Evolutionary conservation across 2,329 filamentous ascomycete species (phyloP), one percentile per base, ranked within the genome.

Genomic region (Cyphellophora europaea): DNA sequence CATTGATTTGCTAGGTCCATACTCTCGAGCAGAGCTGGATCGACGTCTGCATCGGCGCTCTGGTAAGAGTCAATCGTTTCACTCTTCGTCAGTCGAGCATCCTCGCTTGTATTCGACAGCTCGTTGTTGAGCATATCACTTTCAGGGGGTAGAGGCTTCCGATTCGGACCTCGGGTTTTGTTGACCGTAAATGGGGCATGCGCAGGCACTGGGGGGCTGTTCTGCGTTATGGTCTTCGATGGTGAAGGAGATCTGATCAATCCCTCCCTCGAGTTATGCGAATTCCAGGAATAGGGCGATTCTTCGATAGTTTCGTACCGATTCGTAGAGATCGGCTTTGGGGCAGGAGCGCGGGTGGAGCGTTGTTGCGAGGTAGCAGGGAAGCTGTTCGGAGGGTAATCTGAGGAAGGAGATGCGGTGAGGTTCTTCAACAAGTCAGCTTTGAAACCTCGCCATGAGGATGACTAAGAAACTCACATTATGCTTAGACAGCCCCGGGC

Each of bases 201-300:
- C 27, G 48, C 41, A 32, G 45, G 23, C 33, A 41, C 42, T 6
- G 44, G 40, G 14, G 45, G 50, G 32, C 45, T 47, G 36, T 12
- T 42, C 40, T 31, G 43, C 30, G 41, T 47, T 30, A 45, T 53
- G 31, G 42, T 59, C 51, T 30, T 50, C 47, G 40, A 59, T 54
- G 25, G 56, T 48, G 25, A 52, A 32, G 52, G 53, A 19, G 57
- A 57, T 16, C 49, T 48, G 40, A 73, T 66, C 30, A 72, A 53
- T 19, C 63, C 63, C 34, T 73, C 68, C 35, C 57, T 58, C 2
- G 69, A 71, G 33, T 63, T 61, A 34, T 62, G 64, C 47, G 67
- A 72, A 35, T 62, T 63, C 64, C 65, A 71, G 17, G 69, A 72
- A 43, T 65, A 65, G 35, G 67, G 65, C 11, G 68, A 66, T 12